Evolutionary conservation across 306 rosid species (phyloP), one percentile per base, ranked within the genome.

Genomic region (Mimosa pudica): DNA sequence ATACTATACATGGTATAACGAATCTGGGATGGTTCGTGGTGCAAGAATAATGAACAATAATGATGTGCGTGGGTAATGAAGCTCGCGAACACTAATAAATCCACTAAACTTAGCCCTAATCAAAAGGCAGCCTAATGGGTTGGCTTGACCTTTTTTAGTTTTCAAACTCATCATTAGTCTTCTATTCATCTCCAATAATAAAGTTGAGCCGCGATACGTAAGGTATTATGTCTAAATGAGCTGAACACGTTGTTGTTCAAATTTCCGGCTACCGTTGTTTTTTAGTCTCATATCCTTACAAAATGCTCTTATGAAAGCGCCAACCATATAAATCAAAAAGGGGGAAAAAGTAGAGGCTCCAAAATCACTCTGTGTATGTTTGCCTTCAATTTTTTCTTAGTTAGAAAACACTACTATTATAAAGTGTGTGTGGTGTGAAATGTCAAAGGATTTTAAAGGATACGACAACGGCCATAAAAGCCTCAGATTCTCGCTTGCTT

Each of bases 181-280:
- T 5, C 13, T 14, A 2, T 6, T 35, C n/a, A 8, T 13, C 24
- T 16, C 9, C 30, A 30, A 7, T 41, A 41, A 49, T 41, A 24
- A 24, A 24, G 17, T 71, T 8, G 36, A 58, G 1, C 46, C 12
- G 18, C 32, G 4, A 62, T 9, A 12, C 4, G n/a, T 4, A 3
- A 24, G 35, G 14, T 7, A 9, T 0, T 5, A 60, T 76, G 90
- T 81, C 92, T 66, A 81, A 17, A 74, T 89, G 86, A 85, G 85
- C 18, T 86, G 92, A 82, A 86, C 85, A 64, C 79, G 77, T 83
- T 64, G 54, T 38, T 69, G 38, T 30, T 24, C 1, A 24, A 24
- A 24, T 24, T 45, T 47, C 10, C 30, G 30, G 30, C 61, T 17
- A 36, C 16, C 42, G 16, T 33, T 3, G 20, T 1, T 18, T 11